Conservation (phyloP, 306 rosid species). For the Corylus heterophylla region DNA sequence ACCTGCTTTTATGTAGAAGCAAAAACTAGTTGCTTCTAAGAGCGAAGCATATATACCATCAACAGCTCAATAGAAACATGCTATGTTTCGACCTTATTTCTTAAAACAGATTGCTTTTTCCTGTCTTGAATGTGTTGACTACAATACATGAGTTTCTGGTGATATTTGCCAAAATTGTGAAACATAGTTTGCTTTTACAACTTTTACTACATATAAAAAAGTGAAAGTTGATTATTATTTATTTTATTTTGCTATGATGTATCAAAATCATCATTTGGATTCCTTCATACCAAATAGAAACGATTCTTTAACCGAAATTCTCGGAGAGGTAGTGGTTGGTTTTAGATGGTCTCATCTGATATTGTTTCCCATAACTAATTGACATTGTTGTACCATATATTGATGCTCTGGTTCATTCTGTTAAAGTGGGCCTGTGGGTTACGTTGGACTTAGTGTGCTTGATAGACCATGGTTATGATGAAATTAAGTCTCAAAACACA, state of each 20-base stretch:
- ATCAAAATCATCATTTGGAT: too few species aligned
- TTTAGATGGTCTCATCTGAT: not conserved
- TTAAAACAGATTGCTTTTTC: not conserved
- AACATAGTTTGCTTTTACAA: not conserved
- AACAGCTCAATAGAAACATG: not conserved
- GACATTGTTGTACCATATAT: not conserved
- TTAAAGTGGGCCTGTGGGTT: not conserved
- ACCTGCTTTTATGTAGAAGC: not conserved
- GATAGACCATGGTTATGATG: not conserved
- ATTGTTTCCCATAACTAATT: not conserved
- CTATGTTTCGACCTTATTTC: not conserved
- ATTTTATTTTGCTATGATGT: too few species aligned
- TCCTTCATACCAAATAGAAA: too few species aligned
- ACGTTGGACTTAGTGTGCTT: not conserved
- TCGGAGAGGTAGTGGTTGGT: not conserved
- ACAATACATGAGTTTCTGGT: not conserved
- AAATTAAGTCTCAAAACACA: not conserved
- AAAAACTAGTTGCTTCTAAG: not conserved
- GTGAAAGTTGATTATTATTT: too few species aligned
- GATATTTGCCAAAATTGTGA: not conserved
- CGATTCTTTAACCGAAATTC: not conserved
- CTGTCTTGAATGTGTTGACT: not conserved
- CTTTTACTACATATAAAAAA: too few species aligned
- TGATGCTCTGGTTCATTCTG: not conserved
- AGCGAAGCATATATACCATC: not conserved